phyloP scores from a whole-genome alignment of 441 rosid species.

The Hura crepitans region DNA sequence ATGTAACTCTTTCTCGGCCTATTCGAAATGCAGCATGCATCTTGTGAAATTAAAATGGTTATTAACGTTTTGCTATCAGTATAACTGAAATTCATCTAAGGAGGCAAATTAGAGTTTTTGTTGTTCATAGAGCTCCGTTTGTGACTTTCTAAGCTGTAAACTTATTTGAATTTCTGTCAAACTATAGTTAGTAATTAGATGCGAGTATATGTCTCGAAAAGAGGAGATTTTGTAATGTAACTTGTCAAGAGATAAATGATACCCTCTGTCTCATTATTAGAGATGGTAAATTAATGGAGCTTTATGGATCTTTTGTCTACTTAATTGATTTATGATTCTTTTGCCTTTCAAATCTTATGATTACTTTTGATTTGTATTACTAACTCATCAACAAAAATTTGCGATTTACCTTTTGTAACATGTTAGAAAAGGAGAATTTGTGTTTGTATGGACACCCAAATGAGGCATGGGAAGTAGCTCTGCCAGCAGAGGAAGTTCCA shows the following conservation, averaged over 20 bases:
- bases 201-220: too few relatives aligned
- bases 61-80: neutral
- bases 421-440: constrained; percentile 70
- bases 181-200: neutral
- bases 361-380: neutral
- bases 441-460: constrained; percentile 74
- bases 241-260: neutral
- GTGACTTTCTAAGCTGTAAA: neutral
- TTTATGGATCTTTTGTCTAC: neutral
- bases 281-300: neutral
- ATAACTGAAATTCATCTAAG: too few relatives aligned
- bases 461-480: constrained; percentile 75
- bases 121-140: neutral
- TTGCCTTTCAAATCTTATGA: neutral
- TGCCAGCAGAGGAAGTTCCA: constrained; percentile 82
- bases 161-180: neutral
- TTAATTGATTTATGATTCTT: neutral
- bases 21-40: neutral
- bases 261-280: neutral
- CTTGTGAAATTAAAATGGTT: neutral
- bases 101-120: neutral
- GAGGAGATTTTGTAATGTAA: neutral
- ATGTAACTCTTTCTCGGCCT: neutral
- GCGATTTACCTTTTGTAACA: neutral
- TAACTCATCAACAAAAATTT: neutral